Evolutionary conservation across 2,329 filamentous ascomycete species (phyloP), one percentile per base, ranked within the genome.

Genomic region (Calonectria montana): DNA sequence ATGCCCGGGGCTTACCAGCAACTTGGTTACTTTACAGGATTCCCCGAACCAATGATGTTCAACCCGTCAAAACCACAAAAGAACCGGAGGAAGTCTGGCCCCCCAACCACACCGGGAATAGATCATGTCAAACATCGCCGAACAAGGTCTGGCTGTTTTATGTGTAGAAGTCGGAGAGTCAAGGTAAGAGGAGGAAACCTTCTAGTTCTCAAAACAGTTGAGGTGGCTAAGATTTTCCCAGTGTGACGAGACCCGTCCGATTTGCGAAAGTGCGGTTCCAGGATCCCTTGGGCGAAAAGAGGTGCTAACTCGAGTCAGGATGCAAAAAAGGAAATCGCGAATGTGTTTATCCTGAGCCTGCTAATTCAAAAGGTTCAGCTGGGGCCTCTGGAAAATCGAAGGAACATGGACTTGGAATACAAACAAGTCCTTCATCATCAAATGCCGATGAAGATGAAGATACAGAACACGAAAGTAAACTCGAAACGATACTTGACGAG

Each of bases 281-380:
- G 53, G 61, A 43, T 18, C 12, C 29, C 55, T 57, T 62, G 23
- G 43, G 50, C 31, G 10, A 57, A 29, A 23, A 37, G n/a, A 18
- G 18, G 50, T 39, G 50, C 75, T 78, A 68, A 77, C 61, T 18
- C 39, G 31, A n/a, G 25, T 48, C 73, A 93, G 95, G 96, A 79
- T 99, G 97, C 83, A 93, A 92, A 77, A 99, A 98, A 84, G 97
- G 96, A 62, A 94, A 92, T 77, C 91, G 97, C 84, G 94, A 97
- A 75, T 99, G 97, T 82, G 88, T 94, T 70, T 99, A 98, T 82
- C 96, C 97, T 3, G 94, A 96, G 59, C 87, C 92, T 35, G 85
- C 90, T 57, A 81, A 84, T 12, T 78, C 85, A 45, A 89, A 87
- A 74, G 81, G 84, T 27, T 71, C 75, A 31, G 53, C 74, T 64